Evolutionary conservation across 2,329 filamentous ascomycete genomes (phyloP), one percentile per base, ranked within the genome.

Genomic region (Escovopsis weberi): DNA sequence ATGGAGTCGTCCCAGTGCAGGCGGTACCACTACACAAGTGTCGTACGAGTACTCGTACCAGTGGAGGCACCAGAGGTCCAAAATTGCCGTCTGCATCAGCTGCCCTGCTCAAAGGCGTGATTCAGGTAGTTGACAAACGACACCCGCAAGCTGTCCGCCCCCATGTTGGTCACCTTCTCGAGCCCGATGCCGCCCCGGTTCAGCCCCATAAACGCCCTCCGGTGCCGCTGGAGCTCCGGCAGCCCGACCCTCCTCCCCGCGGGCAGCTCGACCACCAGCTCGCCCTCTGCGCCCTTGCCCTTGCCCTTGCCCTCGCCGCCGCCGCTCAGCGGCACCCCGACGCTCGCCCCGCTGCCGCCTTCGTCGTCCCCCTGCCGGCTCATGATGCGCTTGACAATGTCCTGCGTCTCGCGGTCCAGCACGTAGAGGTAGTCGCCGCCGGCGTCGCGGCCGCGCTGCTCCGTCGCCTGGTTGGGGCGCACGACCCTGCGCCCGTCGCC

Each of bases 371-470:
- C 71, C 56, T 83, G 75, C 64, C 76, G 79, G 39, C 81, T 75
- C 44, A 83, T 61, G 33, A 93, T 78, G 43, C 69, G 69, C 51
- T 77, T 75, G 42, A 91, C 72, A 28, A 93, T 74, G 42, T 82
- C 81, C 51, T 87, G 85, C 7, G 85, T 89, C 56, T 79, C 78
- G 48, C 76, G 76, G 60, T 93, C 85, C 23, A 93, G 68, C 46
- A 85, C 72, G 57, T 91, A 87, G 41, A 93, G 68, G 57, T 87
- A 88, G 55, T 88, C 82, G 56, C 79, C 57, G 63, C 78, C 53
- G 57, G 78, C 69, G 68, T 85, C 70, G 68, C 68, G 63, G 43
- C 72, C 67, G 26, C 74, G 63, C 55, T 74, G 68, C 26, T 87
- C 74, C 0, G 85, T 88, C 4, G 84, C 82, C 55, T 79, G 73